Conservation (phyloP, 176 grass and related monocot species). For the Triticum timopheevii region DNA sequence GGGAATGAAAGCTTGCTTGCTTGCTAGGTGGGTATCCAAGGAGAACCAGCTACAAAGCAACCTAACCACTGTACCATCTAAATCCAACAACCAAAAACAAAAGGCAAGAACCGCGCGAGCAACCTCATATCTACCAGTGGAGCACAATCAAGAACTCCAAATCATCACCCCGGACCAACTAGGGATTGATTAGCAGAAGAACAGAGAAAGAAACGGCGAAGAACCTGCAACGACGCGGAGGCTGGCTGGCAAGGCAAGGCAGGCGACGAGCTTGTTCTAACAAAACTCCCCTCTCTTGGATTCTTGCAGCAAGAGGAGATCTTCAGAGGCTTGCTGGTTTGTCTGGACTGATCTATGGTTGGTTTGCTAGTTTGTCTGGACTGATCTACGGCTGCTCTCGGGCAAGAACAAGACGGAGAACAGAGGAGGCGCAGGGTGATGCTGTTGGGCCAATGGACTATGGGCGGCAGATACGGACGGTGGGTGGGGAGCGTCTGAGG, state of each 20-base stretch:
- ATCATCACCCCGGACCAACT: not conserved
- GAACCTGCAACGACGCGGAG: not conserved
- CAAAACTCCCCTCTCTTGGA: not conserved
- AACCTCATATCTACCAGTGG: not conserved
- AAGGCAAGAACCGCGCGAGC: not conserved
- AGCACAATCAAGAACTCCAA: not conserved
- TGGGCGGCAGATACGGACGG: not conserved
- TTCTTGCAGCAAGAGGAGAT: slow-evolving; percentile 5
- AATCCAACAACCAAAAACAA: not conserved
- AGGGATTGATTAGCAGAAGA: not conserved
- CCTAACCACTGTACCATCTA: not conserved
- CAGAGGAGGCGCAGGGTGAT: not conserved
- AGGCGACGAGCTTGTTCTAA: not conserved
- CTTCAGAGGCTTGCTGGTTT: not conserved
- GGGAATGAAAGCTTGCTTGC: not conserved
- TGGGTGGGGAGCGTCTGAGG: not conserved
- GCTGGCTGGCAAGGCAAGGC: not conserved
- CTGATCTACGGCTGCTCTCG: not conserved
- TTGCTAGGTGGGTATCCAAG: not conserved
- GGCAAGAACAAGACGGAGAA: slow-evolving; percentile 1
- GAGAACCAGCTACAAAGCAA: not conserved
- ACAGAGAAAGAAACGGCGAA: not conserved
- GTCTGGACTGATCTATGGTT: not conserved
- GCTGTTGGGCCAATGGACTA: not conserved
- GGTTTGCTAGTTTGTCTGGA: not conserved